Conservation (phyloP, 306 rosid genomes). For the Arachis stenosperma region DNA sequence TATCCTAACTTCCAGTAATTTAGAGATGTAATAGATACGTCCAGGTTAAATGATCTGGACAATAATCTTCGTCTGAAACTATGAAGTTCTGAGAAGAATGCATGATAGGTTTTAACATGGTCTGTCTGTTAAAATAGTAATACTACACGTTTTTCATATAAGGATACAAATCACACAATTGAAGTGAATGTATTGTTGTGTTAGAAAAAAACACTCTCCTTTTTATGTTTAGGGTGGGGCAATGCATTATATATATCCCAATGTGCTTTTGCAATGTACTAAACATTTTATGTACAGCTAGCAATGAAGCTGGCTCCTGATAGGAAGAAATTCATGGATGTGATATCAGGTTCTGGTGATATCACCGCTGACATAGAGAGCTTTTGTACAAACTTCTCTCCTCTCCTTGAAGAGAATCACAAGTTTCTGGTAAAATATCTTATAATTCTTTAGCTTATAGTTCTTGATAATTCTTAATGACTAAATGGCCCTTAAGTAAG, state of each 20-base stretch:
- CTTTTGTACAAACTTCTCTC: slow-evolving; percentile 70
- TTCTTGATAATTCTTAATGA: slow-evolving; percentile 2
- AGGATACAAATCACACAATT: not conserved
- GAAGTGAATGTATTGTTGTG: not conserved
- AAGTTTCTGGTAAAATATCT: slow-evolving; percentile 76
- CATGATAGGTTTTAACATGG: not conserved
- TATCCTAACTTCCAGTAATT: slow-evolving; percentile 20
- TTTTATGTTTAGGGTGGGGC: slow-evolving; percentile 3
- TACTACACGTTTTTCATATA: not conserved
- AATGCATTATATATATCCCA: not conserved
- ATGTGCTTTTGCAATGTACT: slow-evolving; percentile 8
- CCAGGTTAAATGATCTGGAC: slow-evolving; percentile 16
- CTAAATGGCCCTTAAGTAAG: slow-evolving; percentile 5
- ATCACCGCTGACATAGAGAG: slow-evolving; percentile 67
- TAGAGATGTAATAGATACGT: slow-evolving; percentile 23
- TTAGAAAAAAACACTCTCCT: not conserved
- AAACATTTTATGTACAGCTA: slow-evolving; percentile 52
- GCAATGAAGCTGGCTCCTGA: slow-evolving; percentile 99
- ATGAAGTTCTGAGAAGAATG: not conserved
- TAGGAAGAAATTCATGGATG: slow-evolving; percentile 96
- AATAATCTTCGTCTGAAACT: not conserved
- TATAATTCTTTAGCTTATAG: slow-evolving; percentile 21
- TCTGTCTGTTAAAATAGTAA: not conserved
- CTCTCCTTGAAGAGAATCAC: slow-evolving; percentile 88
- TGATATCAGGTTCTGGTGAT: slow-evolving; percentile 75